phyloP scores from a whole-genome alignment of 2,329 filamentous ascomycete genomes.

The Chaetothyriales sp. region DNA sequence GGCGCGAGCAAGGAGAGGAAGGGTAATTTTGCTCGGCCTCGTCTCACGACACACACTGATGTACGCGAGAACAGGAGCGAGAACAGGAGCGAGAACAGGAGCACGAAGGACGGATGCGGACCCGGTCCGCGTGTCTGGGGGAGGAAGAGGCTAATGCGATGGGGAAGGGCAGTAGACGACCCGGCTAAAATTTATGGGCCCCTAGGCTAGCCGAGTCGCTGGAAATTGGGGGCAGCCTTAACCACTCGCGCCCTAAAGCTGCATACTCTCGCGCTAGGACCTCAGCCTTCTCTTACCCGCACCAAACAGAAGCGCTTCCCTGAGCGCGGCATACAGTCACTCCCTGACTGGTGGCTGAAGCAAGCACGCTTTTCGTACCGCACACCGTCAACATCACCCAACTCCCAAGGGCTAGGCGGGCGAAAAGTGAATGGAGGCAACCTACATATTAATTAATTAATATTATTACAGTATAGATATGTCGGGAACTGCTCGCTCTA shows the following conservation, averaged over 20 bases:
- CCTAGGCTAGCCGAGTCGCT: not conserved
- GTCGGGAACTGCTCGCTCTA: not conserved
- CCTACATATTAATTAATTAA: no score
- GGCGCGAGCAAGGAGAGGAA: no score
- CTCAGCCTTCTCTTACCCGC: not conserved
- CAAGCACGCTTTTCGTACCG: not conserved
- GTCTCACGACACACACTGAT: no score
- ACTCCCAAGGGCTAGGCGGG: not conserved
- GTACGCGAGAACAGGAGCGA: no score
- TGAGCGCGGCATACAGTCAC: not conserved
- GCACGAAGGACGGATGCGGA: not conserved
- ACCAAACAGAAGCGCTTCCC: not conserved
- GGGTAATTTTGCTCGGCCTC: no score
- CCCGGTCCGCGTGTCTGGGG: not conserved
- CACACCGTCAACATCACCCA: not conserved
- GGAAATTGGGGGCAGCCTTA: not conserved
- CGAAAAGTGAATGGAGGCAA: not conserved
- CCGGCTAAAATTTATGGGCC: not conserved
- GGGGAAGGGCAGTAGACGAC: not conserved
- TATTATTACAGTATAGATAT: not conserved
- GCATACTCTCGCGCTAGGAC: not conserved
- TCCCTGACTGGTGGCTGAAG: not conserved
- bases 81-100: no score
- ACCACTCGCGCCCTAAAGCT: not conserved
- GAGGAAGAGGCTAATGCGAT: not conserved